Evolutionary conservation across 139 green algal genomes (phyloP).

Genomic region (Chlorella sp.): DNA sequence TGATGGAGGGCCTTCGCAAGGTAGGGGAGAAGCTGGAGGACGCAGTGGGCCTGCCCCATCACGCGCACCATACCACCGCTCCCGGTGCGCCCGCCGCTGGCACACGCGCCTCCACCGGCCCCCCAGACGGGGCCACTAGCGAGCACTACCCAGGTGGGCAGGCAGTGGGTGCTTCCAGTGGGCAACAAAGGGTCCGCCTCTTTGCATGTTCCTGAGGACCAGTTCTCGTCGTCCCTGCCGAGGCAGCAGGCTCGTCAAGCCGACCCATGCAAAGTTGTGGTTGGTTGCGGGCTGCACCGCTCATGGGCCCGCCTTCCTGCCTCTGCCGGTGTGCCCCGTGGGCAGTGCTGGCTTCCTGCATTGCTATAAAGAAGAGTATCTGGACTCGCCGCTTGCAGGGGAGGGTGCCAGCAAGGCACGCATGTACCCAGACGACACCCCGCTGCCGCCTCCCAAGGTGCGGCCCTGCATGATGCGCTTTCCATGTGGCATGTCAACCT

Average conservation of each 20-base stretch:
- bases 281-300: too few species aligned
- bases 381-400: not conserved
- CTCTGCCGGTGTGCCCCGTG: not conserved
- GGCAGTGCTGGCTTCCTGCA: not conserved
- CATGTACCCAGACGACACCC: conserved; percentile 3
- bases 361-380: not conserved
- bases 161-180: too few species aligned
- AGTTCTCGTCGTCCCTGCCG: too few species aligned
- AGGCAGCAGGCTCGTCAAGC: too few species aligned
- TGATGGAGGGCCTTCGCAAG: not conserved
- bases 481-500: not conserved
- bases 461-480: too few species aligned
- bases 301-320: too few species aligned
- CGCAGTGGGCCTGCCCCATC: not conserved
- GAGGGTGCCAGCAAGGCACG: not conserved
- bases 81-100: not conserved
- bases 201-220: too few species aligned
- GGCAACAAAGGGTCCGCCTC: too few species aligned
- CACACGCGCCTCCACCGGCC: not conserved
- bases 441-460: not conserved
- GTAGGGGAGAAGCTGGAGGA: not conserved
- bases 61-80: not conserved
- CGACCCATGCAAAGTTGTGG: too few species aligned
- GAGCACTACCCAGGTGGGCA: not conserved
- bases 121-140: not conserved